phyloP scores from a whole-genome alignment of 768 basidiomycete species.

The Boletus pseudopeckii region DNA sequence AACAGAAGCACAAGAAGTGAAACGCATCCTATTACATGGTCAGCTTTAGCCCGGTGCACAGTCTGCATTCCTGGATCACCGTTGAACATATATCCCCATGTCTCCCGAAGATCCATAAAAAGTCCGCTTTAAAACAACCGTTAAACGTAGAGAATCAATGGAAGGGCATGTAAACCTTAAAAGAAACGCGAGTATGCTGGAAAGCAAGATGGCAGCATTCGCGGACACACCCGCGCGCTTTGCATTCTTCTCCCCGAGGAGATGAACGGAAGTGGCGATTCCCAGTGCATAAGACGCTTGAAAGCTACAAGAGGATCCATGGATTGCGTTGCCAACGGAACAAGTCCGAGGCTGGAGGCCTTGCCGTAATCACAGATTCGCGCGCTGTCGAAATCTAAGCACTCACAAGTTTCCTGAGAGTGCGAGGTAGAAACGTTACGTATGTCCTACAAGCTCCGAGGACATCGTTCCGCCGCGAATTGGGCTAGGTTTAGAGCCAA shows the following conservation, averaged over 20 bases:
- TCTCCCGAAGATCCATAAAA: not conserved
- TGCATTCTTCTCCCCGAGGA: constrained; percentile 1
- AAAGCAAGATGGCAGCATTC: not conserved
- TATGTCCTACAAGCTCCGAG: not conserved
- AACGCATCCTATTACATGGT: not conserved
- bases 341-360: not conserved
- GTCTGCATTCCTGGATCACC: not conserved
- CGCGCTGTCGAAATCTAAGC: not conserved
- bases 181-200: not conserved
- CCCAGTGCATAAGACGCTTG: not conserved
- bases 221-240: not conserved
- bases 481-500: not conserved
- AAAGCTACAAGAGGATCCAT: not conserved
- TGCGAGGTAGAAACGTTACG: not conserved
- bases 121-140: not conserved
- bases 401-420: not conserved
- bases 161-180: not conserved
- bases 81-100: not conserved
- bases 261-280: not conserved
- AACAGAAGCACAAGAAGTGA: too few relatives aligned
- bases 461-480: not conserved
- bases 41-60: not conserved
- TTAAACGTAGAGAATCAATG: not conserved
- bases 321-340: not conserved
- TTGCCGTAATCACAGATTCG: not conserved